Evolutionary conservation across 805 yeast species (phyloP), one percentile per base, ranked within the genome.

Genomic region (Wickerhamiella bombiphila): DNA sequence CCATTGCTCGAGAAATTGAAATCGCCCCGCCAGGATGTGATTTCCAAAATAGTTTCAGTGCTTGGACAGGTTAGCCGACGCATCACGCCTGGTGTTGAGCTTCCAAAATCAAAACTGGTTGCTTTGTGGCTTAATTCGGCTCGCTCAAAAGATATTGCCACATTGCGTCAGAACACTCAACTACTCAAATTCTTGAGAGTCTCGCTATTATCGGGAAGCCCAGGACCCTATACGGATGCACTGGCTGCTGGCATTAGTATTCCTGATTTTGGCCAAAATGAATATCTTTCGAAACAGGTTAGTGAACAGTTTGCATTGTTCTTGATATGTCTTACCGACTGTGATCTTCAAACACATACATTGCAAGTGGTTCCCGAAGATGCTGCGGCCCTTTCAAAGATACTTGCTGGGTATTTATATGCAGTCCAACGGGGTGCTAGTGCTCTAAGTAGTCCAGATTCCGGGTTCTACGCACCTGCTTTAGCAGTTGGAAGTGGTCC

Each of bases 1-100:
- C 95, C 98, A 1, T 53, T 88, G 20, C 58, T 88, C 25, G 61
- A 86, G 43, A 88, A 88, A 53, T 64, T 86, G 37, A 70, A 78
- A 2, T 83, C 95, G 13, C 69, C 76, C 2, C 70, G 79, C 54
- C 60, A 64, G 0, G 60, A 69, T 13, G 94, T 80, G 1, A 67
- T 91, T 43, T 61, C 68, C 20, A 72, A 74, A 44, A 69, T 77
- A 8, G 64, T 83, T 28, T 74, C 74, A 42, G 76, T 80, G 51
- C 50, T 82, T 11, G 65, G 79, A 36, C 74, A 32, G 21, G 22
- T 26, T 13, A 36, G 35, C 16, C 9, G 15, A 45, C 44, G 35
- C 9, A 14, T 28, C 19, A 21, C 43, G 2, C 29, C 33, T 1
- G 29, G 20, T 5, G 35, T 42, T 5, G 22, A 24, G 9, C 54